Evolutionary conservation across 2,329 filamentous ascomycete genomes (phyloP).

Genomic region (Fusarium aywerte): DNA sequence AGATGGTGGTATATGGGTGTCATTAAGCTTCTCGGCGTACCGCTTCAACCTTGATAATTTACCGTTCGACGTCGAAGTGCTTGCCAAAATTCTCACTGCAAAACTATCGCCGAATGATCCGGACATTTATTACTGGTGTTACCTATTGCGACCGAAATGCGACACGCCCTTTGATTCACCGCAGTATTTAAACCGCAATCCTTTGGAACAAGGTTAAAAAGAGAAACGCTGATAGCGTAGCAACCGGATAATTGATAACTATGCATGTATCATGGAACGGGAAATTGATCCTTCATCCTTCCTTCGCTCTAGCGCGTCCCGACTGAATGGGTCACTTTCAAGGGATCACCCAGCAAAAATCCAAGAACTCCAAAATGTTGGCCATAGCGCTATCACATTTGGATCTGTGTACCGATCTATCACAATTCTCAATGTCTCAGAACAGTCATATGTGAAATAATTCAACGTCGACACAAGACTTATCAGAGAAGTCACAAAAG

Average conservation of each 20-base stretch:
- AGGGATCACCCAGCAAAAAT: background rate
- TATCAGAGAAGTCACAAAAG: background rate
- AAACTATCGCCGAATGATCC: slow-evolving; percentile 57
- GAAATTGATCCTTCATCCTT: background rate
- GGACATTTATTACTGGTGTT: slow-evolving; percentile 59
- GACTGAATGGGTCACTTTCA: slow-evolving; percentile 1
- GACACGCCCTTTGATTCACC: slow-evolving; percentile 15
- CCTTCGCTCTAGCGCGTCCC: slow-evolving; percentile 1
- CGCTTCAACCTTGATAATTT: slow-evolving; percentile 54
- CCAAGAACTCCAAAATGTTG: background rate
- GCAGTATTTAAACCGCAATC: slow-evolving; percentile 2
- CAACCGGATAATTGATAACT: background rate
- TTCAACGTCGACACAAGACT: background rate
- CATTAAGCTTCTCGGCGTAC: slow-evolving; percentile 58
- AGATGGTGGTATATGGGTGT: slow-evolving; percentile 57
- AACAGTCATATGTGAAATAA: background rate
- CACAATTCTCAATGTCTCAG: background rate
- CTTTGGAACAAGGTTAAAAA: slow-evolving; percentile 19
- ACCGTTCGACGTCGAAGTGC: slow-evolving; percentile 56
- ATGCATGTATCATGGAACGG: background rate
- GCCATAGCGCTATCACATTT: background rate
- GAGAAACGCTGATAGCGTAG: background rate
- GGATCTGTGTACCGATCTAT: background rate
- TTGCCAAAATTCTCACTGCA: slow-evolving; percentile 56
- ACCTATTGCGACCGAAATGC: slow-evolving; percentile 53